phyloP scores from a whole-genome alignment of 768 basidiomycete genomes.

The Pisolithus tinctorius region DNA sequence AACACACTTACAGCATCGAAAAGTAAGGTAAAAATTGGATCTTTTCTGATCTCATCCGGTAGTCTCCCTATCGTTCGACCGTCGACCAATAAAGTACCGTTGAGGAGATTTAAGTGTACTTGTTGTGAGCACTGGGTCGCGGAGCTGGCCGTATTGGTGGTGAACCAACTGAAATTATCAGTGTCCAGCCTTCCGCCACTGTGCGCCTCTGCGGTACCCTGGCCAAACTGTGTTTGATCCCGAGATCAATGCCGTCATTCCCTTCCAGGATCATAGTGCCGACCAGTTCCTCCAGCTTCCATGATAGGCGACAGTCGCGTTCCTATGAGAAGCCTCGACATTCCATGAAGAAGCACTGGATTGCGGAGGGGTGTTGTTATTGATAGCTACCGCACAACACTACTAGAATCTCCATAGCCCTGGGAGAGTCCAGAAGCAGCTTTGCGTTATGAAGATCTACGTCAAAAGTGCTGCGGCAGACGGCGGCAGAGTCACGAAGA shows the following conservation, averaged over 20 bases:
- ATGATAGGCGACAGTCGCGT: constrained; percentile 24
- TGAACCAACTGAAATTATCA: constrained; percentile 12
- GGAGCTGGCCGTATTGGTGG: neutral
- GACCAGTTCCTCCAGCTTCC: constrained; percentile 15
- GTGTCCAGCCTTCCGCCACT: constrained; percentile 1
- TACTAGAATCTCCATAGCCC: constrained; percentile 23
- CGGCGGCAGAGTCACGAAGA: constrained; percentile 28
- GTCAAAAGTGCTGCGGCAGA: constrained; percentile 33
- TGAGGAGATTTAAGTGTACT: constrained; percentile 6
- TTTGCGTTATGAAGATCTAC: constrained; percentile 10
- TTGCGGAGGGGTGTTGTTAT: constrained; percentile 20
- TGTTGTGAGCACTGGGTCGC: neutral
- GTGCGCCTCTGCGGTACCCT: constrained; percentile 13
- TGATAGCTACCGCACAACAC: constrained; percentile 24
- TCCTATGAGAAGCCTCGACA: constrained; percentile 16
- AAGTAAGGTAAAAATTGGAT: constrained; percentile 2
- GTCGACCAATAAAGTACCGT: constrained; percentile 9
- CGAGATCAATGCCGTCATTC: constrained; percentile 17
- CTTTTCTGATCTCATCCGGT: constrained; percentile 2
- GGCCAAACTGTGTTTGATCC: constrained; percentile 24
- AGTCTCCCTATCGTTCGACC: constrained; percentile 9
- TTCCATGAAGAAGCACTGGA: neutral
- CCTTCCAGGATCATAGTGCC: constrained; percentile 6
- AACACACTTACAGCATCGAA: constrained; percentile 5
- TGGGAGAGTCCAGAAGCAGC: constrained; percentile 11